Conservation (phyloP, 2,329 filamentous ascomycete species). For the Phialemonium atrogriseum region DNA sequence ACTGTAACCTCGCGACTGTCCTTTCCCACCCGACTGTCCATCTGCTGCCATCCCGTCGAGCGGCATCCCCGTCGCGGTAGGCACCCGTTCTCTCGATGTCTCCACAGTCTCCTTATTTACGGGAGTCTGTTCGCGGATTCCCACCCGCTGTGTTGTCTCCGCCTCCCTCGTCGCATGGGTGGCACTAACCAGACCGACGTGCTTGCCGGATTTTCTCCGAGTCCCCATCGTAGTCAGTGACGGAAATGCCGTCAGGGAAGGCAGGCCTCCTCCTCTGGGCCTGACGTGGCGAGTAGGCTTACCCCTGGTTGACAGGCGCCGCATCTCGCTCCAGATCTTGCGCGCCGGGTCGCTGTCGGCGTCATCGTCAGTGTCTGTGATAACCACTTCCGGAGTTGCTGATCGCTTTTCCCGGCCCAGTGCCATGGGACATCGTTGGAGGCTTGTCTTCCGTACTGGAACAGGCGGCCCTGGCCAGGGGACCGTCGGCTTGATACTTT, state of each 20-base stretch:
- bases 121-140: constrained; percentile 5
- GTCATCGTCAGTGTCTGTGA: no score
- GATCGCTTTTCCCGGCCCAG: not conserved
- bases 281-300: constrained; percentile 3
- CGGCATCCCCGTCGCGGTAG: constrained; percentile 1
- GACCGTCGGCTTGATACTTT: no score
- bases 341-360: constrained; percentile 5
- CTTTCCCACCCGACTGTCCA: no score
- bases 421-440: not conserved
- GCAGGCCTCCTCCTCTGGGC: constrained; percentile 1
- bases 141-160: constrained; percentile 5
- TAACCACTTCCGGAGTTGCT: no score
- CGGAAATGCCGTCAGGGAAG: not conserved
- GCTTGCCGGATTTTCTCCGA: not conserved
- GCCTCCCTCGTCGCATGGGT: not conserved
- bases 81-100: constrained; percentile 10
- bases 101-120: constrained; percentile 8
- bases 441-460: constrained; percentile 4
- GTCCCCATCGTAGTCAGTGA: no score
- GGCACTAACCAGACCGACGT: no score
- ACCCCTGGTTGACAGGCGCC: constrained; percentile 8
- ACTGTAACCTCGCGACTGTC: no score
- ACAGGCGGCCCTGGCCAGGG: constrained; percentile 6
- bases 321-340: constrained; percentile 11
- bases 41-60: not conserved